A percentile compares a stretch with the other conserved stretches of the same genome.
phyloP scores from a whole-genome alignment of 352 stramenopile species.

The Phytophthora quininea region DNA sequence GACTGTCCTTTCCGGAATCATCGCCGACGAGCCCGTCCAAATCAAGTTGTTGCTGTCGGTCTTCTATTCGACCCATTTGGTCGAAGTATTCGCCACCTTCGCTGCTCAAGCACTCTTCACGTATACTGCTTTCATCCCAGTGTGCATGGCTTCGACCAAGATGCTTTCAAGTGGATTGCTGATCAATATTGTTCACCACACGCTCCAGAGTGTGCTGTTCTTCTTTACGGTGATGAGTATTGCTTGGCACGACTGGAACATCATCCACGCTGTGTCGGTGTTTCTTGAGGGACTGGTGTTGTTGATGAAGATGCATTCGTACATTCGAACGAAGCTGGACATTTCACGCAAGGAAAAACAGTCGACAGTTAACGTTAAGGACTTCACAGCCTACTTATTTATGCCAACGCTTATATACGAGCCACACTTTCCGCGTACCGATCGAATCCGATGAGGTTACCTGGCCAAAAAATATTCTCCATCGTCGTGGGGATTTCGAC shows the following conservation, averaged over 20 bases:
- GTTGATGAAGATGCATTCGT: conserved; percentile 88
- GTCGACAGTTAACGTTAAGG: conserved; percentile 44
- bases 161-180: conserved; percentile 44
- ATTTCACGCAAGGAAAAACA: conserved; percentile 43
- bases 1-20: conserved; percentile 59
- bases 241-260: conserved; percentile 75
- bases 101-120: conserved; percentile 63
- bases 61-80: conserved; percentile 74
- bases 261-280: conserved; percentile 71
- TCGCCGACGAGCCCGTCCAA: conserved; percentile 58
- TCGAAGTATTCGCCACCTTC: conserved; percentile 80
- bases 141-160: conserved; percentile 61
- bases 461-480: conserved; percentile 75
- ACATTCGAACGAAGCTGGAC: conserved; percentile 77
- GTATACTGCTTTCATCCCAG: conserved; percentile 72
- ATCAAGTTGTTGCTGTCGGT: conserved; percentile 64
- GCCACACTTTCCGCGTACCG: conserved; percentile 89
- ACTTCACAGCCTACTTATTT: conserved; percentile 76
- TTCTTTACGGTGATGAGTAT: conserved; percentile 71
- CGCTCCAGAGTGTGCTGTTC: conserved; percentile 75
- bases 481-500: conserved; percentile 81
- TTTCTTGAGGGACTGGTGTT: conserved; percentile 81
- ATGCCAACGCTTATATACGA: conserved; percentile 95
- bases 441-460: conserved; percentile 84
- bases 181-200: conserved; percentile 77